phyloP scores from a whole-genome alignment of 805 yeast genomes.

The Ogataea polymorpha region DNA sequence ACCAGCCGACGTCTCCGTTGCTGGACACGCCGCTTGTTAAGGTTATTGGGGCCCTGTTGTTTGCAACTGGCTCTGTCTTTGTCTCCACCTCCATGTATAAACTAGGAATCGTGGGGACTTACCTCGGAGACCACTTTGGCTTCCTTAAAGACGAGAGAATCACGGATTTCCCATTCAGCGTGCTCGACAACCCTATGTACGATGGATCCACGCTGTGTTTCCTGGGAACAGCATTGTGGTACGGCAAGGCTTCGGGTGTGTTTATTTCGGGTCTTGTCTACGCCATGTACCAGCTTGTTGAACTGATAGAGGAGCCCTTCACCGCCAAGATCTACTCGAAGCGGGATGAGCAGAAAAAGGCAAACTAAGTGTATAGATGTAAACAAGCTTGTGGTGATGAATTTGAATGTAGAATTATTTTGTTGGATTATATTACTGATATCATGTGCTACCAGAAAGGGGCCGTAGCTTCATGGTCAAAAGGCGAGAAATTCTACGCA shows the following conservation, averaged over 20 bases:
- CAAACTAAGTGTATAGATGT: neutral
- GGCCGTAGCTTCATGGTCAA: neutral
- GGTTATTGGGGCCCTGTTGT: slow-evolving; percentile 48
- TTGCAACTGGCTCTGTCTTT: slow-evolving; percentile 72
- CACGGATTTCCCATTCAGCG: slow-evolving; percentile 88
- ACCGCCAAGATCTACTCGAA: slow-evolving; percentile 87
- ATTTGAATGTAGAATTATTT: neutral
- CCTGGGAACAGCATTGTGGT: slow-evolving; percentile 84
- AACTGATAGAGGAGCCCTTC: slow-evolving; percentile 92
- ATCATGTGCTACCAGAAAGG: neutral
- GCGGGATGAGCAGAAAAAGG: slow-evolving; percentile 40
- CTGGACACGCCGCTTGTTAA: slow-evolving; percentile 39
- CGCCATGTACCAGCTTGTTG: slow-evolving; percentile 79
- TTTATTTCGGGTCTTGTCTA: slow-evolving; percentile 69
- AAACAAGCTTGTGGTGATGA: neutral
- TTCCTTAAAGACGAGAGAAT: slow-evolving; percentile 89
- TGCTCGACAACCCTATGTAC: slow-evolving; percentile 94
- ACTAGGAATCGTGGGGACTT: slow-evolving; percentile 93
- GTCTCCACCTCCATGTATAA: slow-evolving; percentile 87
- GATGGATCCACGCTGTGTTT: slow-evolving; percentile 88
- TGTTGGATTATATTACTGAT: neutral
- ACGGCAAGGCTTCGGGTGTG: slow-evolving; percentile 88
- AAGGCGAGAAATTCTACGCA: neutral
- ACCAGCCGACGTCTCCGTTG: slow-evolving; percentile 65
- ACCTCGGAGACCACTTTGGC: slow-evolving; percentile 96